A percentile compares a stretch with the other conserved stretches of the same genome.
Evolutionary conservation across 768 basidiomycete species (phyloP).

Genomic region (Mycena rosella): DNA sequence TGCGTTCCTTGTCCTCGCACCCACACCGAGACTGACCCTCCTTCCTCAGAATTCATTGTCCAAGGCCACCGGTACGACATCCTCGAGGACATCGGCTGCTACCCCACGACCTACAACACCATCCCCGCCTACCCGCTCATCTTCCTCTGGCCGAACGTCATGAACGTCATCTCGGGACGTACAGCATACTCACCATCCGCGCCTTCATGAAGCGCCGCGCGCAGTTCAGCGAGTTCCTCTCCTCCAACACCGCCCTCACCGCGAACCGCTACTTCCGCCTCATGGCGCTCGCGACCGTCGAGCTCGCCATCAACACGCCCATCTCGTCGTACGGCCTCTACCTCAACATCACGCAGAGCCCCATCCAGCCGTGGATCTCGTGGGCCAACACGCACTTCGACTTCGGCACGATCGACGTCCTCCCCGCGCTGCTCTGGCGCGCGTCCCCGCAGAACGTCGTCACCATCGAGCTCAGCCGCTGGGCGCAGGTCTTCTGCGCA

Average conservation of each 20-base stretch:
- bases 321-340: slow-evolving; percentile 43
- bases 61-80: slow-evolving; percentile 74
- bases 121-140: slow-evolving; percentile 56
- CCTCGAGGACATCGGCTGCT: slow-evolving; percentile 70
- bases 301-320: slow-evolving; percentile 50
- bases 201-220: slow-evolving; percentile 56
- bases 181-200: slow-evolving; percentile 53
- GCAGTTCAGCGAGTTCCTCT: slow-evolving; percentile 56
- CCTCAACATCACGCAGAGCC: slow-evolving; percentile 22
- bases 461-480: slow-evolving; percentile 53
- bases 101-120: slow-evolving; percentile 62
- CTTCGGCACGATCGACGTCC: slow-evolving; percentile 50
- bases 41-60: slow-evolving; percentile 56
- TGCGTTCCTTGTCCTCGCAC: slow-evolving; percentile 31
- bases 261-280: slow-evolving; percentile 50
- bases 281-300: slow-evolving; percentile 49
- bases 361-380: slow-evolving; percentile 37
- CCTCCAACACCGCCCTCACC: slow-evolving; percentile 11
- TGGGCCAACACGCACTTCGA: slow-evolving; percentile 53
- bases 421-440: slow-evolving; percentile 50
- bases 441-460: slow-evolving; percentile 29
- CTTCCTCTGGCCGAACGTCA: slow-evolving; percentile 54
- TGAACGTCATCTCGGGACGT: slow-evolving; percentile 53
- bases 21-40: too few relatives aligned
- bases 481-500: slow-evolving; percentile 54